Conservation (phyloP, 1,139 yeast species). For the Yamadazyma jaroonii region DNA sequence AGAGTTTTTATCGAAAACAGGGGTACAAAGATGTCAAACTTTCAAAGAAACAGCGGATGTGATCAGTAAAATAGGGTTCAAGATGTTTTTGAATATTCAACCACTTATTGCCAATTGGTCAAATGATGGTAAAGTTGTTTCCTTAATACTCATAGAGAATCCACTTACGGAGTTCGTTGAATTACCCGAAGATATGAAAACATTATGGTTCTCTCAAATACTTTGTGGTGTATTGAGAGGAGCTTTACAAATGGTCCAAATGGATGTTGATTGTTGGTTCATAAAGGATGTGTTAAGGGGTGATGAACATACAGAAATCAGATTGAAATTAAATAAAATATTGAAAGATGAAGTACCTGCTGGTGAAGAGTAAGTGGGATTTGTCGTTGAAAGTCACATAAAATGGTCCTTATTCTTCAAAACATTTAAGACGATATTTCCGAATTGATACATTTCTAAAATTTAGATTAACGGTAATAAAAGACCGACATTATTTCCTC, state of each 20-base stretch:
- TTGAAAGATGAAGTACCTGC: constrained; percentile 95
- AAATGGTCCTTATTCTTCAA: no score
- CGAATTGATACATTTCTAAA: no score
- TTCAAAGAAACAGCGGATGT: constrained; percentile 88
- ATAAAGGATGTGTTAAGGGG: constrained; percentile 82
- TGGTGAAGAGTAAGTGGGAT: constrained; percentile 68
- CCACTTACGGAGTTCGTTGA: constrained; percentile 96
- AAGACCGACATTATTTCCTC: no score
- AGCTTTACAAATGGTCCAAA: constrained; percentile 92
- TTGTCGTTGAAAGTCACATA: no score
- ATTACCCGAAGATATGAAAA: constrained; percentile 73
- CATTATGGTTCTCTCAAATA: constrained; percentile 90
- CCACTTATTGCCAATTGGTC: constrained; percentile 82
- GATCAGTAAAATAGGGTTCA: constrained; percentile 83
- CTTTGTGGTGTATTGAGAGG: constrained; percentile 90
- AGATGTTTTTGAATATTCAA: constrained; percentile 77
- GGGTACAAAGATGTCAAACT: constrained; percentile 73
- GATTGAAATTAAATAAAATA: constrained; percentile 66
- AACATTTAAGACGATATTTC: no score
- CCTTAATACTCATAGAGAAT: constrained; percentile 73
- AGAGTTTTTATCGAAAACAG: constrained; percentile 87
- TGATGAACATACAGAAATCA: constrained; percentile 75
- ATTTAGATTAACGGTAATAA: no score
- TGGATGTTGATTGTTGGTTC: constrained; percentile 83
- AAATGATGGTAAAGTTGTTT: constrained; percentile 69